Evolutionary conservation across 2,329 filamentous ascomycete species (phyloP), one percentile per base, ranked within the genome.

Genomic region (Calonectria leucothoes): DNA sequence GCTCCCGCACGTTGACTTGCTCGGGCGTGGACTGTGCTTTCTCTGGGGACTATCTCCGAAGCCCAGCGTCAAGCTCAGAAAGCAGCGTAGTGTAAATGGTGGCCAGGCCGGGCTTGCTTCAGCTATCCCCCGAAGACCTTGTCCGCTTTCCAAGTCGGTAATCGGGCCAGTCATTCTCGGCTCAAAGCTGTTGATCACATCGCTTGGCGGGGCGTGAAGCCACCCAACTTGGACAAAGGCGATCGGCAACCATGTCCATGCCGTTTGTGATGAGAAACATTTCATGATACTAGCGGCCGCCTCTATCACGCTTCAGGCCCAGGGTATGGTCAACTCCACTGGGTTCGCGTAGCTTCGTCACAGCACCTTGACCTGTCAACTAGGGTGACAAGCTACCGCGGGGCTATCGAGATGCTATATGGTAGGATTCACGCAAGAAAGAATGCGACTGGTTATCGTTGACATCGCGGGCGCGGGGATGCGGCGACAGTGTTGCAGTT

Each of bases 401-500:
- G 63, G 52, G 67, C 48, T 33, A 63, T 48, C 45, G 17, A 29
- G 27, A 45, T 55, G 23, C 45, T 29, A 37, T 35, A 48, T 55
- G 61, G 49, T 48, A n/a, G 63, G 51, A 71, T 66, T 61, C 63
- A n/a, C 33, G 14, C 17, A 14, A 74, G 27, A 69, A 25, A 35
- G 35, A 10, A 66, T 67, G 35, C 49, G 57, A 63, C 33, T 67
- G 52, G 42, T n/a, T 67, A 59, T 49, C 63, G 29, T 25, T 69
- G 39, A 20, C 17, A 55, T 64, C 39, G 31, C 66, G 57, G 57
- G 57, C 66, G 59, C 70, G 29, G 66, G 48, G 23, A 72, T 75
- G 72, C 70, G 69, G 66, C 66, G 57, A 70, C 49, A 51, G 52
- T 57, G 57, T 52, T 70, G 27, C 57, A 51, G 57, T 51, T 39